A percentile compares a stretch with the other conserved stretches of the same genome.
Evolutionary conservation across 805 yeast genomes (phyloP).

Genomic region (Starmerella apicola): DNA sequence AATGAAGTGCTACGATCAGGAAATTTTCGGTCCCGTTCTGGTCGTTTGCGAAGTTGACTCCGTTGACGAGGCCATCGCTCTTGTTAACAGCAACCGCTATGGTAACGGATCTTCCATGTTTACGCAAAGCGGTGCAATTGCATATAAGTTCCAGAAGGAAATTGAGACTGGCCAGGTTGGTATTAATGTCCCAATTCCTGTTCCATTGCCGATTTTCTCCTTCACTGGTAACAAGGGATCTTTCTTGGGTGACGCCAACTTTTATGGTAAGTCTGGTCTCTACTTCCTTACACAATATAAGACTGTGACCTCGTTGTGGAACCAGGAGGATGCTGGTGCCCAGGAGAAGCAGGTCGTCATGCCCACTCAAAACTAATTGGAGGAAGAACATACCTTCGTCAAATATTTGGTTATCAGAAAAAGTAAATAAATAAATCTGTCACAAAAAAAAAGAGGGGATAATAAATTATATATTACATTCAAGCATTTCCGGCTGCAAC

Average conservation of each 20-base stretch:
- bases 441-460: no score
- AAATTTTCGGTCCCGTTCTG: constrained; percentile 67
- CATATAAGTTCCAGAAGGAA: constrained; percentile 54
- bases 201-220: constrained; percentile 69
- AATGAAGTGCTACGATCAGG: constrained; percentile 60
- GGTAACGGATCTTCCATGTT: constrained; percentile 65
- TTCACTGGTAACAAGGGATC: constrained; percentile 68
- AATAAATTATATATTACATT: no score
- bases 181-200: constrained; percentile 68
- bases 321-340: constrained; percentile 37
- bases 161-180: constrained; percentile 70
- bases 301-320: constrained; percentile 62
- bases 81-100: constrained; percentile 49
- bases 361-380: constrained; percentile 51
- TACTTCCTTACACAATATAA: constrained; percentile 62
- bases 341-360: constrained; percentile 48
- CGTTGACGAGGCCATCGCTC: constrained; percentile 53
- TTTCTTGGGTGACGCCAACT: constrained; percentile 67
- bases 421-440: no score
- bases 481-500: no score
- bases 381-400: no score
- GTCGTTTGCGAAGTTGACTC: constrained; percentile 49
- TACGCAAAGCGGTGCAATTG: constrained; percentile 57
- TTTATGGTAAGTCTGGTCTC: constrained; percentile 66
- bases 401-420: no score